Conservation (phyloP, 495 filamentous ascomycete species). For the Acidiella bohemica region DNA sequence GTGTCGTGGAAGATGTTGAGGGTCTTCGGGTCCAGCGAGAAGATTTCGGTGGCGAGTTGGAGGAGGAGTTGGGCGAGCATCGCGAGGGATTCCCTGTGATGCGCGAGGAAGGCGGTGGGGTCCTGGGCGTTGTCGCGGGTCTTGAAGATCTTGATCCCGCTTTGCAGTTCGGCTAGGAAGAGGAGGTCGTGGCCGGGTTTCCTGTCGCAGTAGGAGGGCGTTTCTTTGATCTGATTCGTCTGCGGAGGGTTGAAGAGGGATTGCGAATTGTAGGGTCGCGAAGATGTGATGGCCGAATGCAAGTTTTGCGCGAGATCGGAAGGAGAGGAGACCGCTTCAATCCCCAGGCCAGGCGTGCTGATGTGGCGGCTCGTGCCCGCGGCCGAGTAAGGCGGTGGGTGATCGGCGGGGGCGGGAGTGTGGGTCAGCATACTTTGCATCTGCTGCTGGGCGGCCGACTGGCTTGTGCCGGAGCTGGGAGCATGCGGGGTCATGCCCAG, state of each 20-base stretch:
- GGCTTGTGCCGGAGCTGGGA: too few relatives aligned
- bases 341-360: slow-evolving; percentile 6
- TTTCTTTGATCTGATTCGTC: slow-evolving; percentile 65
- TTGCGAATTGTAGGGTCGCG: slow-evolving; percentile 63
- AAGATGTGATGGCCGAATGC: slow-evolving; percentile 66
- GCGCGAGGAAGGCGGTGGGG: slow-evolving; percentile 42
- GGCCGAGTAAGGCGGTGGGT: slow-evolving; percentile 35
- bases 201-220: slow-evolving; percentile 77
- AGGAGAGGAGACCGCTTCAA: slow-evolving; percentile 23
- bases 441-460: slow-evolving; percentile 6
- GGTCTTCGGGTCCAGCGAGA: slow-evolving; percentile 44
- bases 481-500: slow-evolving; percentile 13
- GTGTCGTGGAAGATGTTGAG: slow-evolving; percentile 84
- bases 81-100: slow-evolving; percentile 50
- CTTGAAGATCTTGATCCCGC: slow-evolving; percentile 61
- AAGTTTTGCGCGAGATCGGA: slow-evolving; percentile 48
- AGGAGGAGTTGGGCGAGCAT: slow-evolving; percentile 56
- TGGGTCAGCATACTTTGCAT: slow-evolving; percentile 14
- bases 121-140: slow-evolving; percentile 34
- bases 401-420: slow-evolving; percentile 3
- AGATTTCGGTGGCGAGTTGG: slow-evolving; percentile 57
- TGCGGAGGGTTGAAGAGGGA: slow-evolving; percentile 55
- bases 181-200: slow-evolving; percentile 66
- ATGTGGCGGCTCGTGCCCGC: slow-evolving; percentile 26
- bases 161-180: slow-evolving; percentile 45